Evolutionary conservation across 108 stramenopile genomes (phyloP), one percentile per base, ranked within the genome.

Genomic region (Chaetoceros muelleri): DNA sequence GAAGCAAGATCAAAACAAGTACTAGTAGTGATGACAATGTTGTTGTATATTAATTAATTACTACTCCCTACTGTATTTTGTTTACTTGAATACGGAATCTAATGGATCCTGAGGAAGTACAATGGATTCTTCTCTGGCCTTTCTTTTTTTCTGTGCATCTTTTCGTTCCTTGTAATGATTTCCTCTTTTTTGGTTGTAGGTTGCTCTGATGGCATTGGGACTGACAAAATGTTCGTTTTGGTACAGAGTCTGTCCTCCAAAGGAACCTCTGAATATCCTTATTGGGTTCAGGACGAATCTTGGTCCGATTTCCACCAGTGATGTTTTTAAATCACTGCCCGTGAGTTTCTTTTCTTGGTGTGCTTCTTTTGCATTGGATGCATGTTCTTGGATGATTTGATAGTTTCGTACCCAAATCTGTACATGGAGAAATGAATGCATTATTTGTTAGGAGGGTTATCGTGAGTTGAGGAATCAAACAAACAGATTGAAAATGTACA

Each of bases 341-440:
- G 65, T 70, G 8, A 79, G 59, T 66, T 90, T 93, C 70, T 85
- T 85, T 50, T 81, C 72, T 1, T 54, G 44, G n/a, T 78, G 71
- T 29, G 84, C 86, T 69, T 93, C 87, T 62, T 81, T 60, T 26
- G 86, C 86, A 28, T 79, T 89, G n/a, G 73, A 60, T 2, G 87
- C 75, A 46, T 89, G 67, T 55, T 87, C 65, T 70, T 99, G 95
- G 7, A 97, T 61, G 50, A 99, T 96, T 73, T 98, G 96, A 62
- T 98, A 99, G 65, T 98, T 95, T 24, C 97, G 80, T 18, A 98
- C 94, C 97, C 97, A 99, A 58, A 99, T 94, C 88, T 92, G 62
- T n/a, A 44, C 30, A 21, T 19, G 48, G 57, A 57, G 48, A 57
- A 58, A 29, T 22, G 19, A 64, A 31, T 24, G 19, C 5, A 40